Conservation (phyloP, 257 asterid genomes). For the Scutellaria galericulata region DNA sequence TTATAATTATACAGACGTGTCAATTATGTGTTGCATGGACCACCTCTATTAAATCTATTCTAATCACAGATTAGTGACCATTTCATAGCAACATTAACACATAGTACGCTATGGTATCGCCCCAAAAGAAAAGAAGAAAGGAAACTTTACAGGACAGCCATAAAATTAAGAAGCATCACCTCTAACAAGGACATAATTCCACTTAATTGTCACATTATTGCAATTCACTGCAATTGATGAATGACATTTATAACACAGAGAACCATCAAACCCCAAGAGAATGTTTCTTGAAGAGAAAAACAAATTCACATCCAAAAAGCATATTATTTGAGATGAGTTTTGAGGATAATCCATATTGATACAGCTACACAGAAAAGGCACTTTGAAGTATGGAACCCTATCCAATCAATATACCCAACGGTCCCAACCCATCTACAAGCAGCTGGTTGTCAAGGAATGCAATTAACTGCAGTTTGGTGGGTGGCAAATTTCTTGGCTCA, state of each 20-base stretch:
- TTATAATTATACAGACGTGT: neutral
- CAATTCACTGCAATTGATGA: slow-evolving; percentile 4
- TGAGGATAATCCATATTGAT: neutral
- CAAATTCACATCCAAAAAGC: slow-evolving; percentile 16
- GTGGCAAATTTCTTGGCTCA: slow-evolving; percentile 17
- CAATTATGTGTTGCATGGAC: slow-evolving; percentile 24
- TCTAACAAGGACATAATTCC: neutral
- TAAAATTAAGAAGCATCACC: neutral
- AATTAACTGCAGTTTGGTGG: slow-evolving; percentile 13
- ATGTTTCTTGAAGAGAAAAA: neutral
- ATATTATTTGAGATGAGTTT: slow-evolving; percentile 8
- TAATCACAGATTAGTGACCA: slow-evolving; percentile 5
- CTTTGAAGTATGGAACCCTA: neutral
- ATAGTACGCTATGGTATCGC: neutral
- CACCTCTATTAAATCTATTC: slow-evolving; percentile 20
- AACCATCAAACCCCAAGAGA: neutral
- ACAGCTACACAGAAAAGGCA: neutral
- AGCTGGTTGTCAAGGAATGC: slow-evolving; percentile 17
- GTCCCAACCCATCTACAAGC: neutral
- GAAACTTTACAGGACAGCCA: neutral
- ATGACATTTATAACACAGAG: neutral
- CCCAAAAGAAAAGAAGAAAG: neutral
- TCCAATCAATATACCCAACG: neutral
- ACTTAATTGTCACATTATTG: neutral
- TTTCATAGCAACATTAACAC: slow-evolving; percentile 16